phyloP scores from a whole-genome alignment of 495 filamentous ascomycete genomes.

The Ramalina intermedia region DNA sequence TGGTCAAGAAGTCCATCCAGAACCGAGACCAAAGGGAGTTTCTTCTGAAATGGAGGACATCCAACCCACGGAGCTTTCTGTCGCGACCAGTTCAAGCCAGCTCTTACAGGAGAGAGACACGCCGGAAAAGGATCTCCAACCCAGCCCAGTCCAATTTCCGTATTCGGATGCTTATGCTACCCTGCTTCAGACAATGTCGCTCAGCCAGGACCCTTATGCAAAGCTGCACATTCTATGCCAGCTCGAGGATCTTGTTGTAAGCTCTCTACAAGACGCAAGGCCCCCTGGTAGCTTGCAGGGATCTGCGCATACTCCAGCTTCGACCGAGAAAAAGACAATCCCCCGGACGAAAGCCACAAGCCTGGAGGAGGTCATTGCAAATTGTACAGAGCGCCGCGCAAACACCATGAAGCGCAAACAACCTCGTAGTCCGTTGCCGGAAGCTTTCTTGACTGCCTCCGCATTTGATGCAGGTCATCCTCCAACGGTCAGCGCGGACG shows the following conservation, averaged over 20 bases:
- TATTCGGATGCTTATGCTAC: constrained; percentile 64
- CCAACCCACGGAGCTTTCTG: not conserved
- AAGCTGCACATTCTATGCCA: constrained; percentile 78
- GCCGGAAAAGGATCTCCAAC: not conserved
- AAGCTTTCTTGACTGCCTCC: constrained; percentile 16
- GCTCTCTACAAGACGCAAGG: constrained; percentile 3
- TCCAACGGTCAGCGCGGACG: constrained; percentile 36
- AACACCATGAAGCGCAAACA: constrained; percentile 29
- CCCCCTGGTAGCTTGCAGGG: too few species aligned
- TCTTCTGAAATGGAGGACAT: not conserved
- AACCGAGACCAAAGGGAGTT: not conserved
- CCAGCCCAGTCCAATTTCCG: constrained; percentile 37
- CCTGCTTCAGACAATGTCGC: constrained; percentile 73
- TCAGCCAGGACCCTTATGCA: constrained; percentile 73
- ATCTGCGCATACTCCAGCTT: not conserved
- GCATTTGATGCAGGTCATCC: constrained; percentile 28
- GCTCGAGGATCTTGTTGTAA: constrained; percentile 61
- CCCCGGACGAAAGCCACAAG: constrained; percentile 23
- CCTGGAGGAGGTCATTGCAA: constrained; percentile 52
- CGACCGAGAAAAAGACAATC: not conserved
- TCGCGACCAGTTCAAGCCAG: too few species aligned
- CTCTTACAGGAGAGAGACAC: not conserved
- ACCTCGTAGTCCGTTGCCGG: not conserved
- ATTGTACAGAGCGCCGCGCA: constrained; percentile 52
- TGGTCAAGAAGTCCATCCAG: not conserved